Conservation (phyloP, 345 rosid species). For the Atalantia buxifolia region DNA sequence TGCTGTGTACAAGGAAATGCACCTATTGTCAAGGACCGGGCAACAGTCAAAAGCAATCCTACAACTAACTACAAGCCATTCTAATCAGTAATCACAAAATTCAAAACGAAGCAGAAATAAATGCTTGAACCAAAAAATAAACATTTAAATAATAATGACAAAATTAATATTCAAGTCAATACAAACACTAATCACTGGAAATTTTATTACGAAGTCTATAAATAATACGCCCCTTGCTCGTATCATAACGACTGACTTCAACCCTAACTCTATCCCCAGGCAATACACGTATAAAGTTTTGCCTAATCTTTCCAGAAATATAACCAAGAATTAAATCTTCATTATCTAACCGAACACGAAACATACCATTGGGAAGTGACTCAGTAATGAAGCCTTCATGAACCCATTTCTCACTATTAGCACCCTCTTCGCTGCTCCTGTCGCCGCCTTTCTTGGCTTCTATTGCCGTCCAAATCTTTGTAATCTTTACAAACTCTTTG, state of each 20-base stretch:
- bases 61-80: background rate
- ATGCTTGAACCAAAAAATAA: background rate
- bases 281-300: constrained; percentile 75
- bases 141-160: background rate
- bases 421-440: constrained; percentile 22
- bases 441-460: constrained; percentile 11
- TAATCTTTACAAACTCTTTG: background rate
- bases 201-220: constrained; percentile 50
- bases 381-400: constrained; percentile 54
- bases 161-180: background rate
- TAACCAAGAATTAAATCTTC: constrained; percentile 69
- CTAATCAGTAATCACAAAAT: background rate
- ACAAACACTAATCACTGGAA: constrained; percentile 13
- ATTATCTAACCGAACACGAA: constrained; percentile 45
- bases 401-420: constrained; percentile 37
- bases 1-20: background rate
- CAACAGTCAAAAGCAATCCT: background rate
- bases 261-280: constrained; percentile 90
- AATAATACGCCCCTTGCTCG: constrained; percentile 74
- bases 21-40: background rate
- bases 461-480: background rate
- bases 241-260: constrained; percentile 84
- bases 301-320: constrained; percentile 82
- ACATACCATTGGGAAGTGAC: constrained; percentile 64
- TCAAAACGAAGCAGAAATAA: background rate